phyloP scores from a whole-genome alignment of 1,139 yeast genomes.

The Scheffersomyces segobiensis region DNA sequence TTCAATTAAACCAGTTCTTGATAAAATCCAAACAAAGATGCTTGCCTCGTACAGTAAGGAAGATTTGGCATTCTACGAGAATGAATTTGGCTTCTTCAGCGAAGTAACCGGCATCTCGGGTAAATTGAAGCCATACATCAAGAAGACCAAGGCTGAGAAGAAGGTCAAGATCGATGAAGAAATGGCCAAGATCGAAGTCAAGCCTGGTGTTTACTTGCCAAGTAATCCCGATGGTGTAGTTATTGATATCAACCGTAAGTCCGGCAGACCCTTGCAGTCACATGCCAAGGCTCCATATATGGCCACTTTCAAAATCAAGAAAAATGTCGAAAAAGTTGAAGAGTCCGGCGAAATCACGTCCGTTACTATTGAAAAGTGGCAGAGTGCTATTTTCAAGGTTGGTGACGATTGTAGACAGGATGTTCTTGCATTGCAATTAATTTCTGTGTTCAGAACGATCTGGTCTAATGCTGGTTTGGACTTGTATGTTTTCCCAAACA shows the following conservation, averaged over 20 bases:
- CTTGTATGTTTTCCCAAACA: conserved; percentile 85
- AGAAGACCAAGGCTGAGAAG: conserved; percentile 93
- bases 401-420: conserved; percentile 99
- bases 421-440: conserved; percentile 87
- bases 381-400: conserved; percentile 96
- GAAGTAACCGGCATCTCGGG: conserved; percentile 95
- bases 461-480: conserved; percentile 90
- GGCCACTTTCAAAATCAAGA: conserved; percentile 89
- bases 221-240: conserved; percentile 96
- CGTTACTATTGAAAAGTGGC: conserved; percentile 63
- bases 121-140: conserved; percentile 88
- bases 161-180: conserved; percentile 96
- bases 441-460: conserved; percentile 86
- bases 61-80: conserved; percentile 70
- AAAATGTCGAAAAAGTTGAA: conserved; percentile 46
- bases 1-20: conserved; percentile 78
- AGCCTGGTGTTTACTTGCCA: conserved; percentile 88
- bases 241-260: conserved; percentile 84
- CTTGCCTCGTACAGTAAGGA: conserved; percentile 56
- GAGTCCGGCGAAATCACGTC: conserved; percentile 41
- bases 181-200: conserved; percentile 76
- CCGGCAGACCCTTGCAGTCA: conserved; percentile 95
- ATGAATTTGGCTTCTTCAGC: conserved; percentile 85
- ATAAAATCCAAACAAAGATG: conserved; percentile 70
- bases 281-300: conserved; percentile 99